Conservation (phyloP, 306 rosid genomes). For the Acacia confusa region DNA sequence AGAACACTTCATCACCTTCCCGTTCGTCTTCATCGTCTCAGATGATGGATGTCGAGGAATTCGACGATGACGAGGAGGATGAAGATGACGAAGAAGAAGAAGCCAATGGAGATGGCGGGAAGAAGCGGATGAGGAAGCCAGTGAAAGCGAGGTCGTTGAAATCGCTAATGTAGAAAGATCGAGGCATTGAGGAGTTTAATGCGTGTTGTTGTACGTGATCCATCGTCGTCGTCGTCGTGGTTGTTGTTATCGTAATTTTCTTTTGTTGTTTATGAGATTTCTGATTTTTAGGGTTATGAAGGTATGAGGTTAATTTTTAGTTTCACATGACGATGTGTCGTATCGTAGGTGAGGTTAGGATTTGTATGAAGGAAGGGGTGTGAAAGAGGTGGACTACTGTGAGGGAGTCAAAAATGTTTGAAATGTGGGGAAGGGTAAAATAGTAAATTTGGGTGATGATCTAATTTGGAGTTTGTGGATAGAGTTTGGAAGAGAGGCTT, state of each 20-base stretch:
- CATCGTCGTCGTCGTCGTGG: not conserved
- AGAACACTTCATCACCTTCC: not conserved
- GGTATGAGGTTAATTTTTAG: slow-evolving; percentile 6
- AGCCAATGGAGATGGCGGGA: slow-evolving; percentile 37
- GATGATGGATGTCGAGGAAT: slow-evolving; percentile 27
- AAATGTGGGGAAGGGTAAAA: not conserved
- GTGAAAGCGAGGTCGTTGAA: slow-evolving; percentile 88
- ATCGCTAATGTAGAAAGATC: slow-evolving; percentile 44
- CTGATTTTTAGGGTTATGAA: slow-evolving; percentile 45
- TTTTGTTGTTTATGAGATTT: not conserved
- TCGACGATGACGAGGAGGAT: slow-evolving; percentile 51
- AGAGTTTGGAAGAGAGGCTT: not conserved
- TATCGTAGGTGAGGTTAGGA: slow-evolving; percentile 16
- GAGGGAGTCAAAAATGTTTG: slow-evolving; percentile 2
- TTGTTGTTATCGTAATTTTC: slow-evolving; percentile 5
- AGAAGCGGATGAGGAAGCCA: slow-evolving; percentile 74
- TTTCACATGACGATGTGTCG: slow-evolving; percentile 30
- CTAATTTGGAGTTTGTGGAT: slow-evolving; percentile 1
- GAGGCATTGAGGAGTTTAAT: slow-evolving; percentile 31
- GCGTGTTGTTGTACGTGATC: not conserved
- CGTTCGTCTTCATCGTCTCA: slow-evolving; percentile 32
- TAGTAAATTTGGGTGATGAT: not conserved
- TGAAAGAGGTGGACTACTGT: slow-evolving; percentile 34
- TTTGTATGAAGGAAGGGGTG: slow-evolving; percentile 28
- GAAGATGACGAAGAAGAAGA: not conserved